phyloP scores from a whole-genome alignment of 129 eudicot genomes.

The Gnaphalium uliginosum region DNA sequence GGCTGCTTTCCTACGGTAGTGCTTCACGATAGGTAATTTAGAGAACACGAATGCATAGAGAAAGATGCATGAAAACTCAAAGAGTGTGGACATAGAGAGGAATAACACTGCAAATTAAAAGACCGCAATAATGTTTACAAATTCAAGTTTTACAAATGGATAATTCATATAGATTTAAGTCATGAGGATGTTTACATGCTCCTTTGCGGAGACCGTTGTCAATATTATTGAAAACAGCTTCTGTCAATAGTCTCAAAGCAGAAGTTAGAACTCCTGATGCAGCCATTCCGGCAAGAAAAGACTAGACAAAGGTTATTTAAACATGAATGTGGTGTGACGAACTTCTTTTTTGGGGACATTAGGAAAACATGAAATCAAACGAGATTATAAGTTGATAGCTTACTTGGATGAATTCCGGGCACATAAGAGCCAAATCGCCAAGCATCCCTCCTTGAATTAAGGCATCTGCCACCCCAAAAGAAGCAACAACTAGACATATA shows the following conservation, averaged over 20 bases:
- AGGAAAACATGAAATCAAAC: not conserved
- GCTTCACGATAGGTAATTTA: constrained; percentile 64
- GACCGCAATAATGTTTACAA: not conserved
- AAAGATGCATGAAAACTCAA: constrained; percentile 69
- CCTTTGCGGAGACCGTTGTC: constrained; percentile 69
- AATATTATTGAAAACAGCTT: constrained; percentile 64
- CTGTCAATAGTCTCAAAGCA: constrained; percentile 64
- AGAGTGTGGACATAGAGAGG: constrained; percentile 54
- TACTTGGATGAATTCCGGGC: constrained; percentile 79
- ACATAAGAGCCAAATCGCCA: constrained; percentile 79
- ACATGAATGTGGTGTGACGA: not conserved
- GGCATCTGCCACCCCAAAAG: constrained; percentile 78
- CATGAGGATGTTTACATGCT: constrained; percentile 38
- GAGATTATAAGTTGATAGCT: not conserved
- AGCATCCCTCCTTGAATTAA: constrained; percentile 76
- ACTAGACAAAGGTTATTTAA: constrained; percentile 38
- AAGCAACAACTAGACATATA: constrained; percentile 59
- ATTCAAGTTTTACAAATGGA: not conserved
- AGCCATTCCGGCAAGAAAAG: constrained; percentile 73
- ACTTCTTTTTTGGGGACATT: not conserved
- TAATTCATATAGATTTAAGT: not conserved
- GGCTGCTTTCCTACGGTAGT: constrained; percentile 70
- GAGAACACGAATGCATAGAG: constrained; percentile 61
- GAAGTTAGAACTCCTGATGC: constrained; percentile 81
- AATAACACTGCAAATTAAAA: constrained; percentile 75